Evolutionary conservation across 768 basidiomycete genomes (phyloP).

Genomic region (Termitomyces sp.): DNA sequence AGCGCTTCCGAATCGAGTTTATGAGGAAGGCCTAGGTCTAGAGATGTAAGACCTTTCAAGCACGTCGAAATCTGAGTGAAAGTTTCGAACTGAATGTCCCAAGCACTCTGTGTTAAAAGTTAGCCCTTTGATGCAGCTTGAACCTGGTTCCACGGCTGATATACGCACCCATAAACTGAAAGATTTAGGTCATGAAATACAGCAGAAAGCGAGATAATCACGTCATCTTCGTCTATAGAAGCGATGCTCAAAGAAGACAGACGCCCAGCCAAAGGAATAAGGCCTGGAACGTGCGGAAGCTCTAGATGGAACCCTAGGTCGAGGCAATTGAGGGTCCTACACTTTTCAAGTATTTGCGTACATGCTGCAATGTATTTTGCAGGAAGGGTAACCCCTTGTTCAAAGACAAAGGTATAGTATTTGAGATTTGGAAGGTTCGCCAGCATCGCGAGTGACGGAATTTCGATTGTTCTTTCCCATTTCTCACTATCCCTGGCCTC

Average conservation of each 20-base stretch:
- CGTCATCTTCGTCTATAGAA: conserved; percentile 1
- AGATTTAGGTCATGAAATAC: background rate
- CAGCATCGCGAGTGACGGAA: background rate
- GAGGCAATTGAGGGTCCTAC: background rate
- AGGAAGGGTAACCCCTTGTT: conserved; percentile 4
- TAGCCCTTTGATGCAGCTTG: background rate
- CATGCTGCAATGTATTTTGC: conserved; percentile 1
- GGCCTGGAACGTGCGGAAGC: background rate
- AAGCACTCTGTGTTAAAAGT: background rate
- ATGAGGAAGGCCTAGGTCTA: background rate
- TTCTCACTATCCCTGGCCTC: conserved; percentile 4
- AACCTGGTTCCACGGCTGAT: background rate
- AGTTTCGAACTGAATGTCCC: background rate
- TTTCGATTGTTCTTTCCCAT: background rate
- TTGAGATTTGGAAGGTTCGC: conserved; percentile 1
- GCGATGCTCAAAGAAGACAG: conserved; percentile 2
- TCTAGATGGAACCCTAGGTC: conserved; percentile 5
- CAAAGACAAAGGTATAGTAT: conserved; percentile 5
- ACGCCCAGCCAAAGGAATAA: background rate
- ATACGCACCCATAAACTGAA: conserved; percentile 4
- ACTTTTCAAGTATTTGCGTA: background rate
- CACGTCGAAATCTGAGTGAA: background rate
- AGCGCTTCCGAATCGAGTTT: background rate
- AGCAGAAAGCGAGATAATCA: background rate
- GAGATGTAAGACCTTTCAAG: background rate